These are phyloP conservation scores for Ogataea populi-albae DNA, from an alignment of 805 yeast genomes.

Conservation along the genomic window DNA sequence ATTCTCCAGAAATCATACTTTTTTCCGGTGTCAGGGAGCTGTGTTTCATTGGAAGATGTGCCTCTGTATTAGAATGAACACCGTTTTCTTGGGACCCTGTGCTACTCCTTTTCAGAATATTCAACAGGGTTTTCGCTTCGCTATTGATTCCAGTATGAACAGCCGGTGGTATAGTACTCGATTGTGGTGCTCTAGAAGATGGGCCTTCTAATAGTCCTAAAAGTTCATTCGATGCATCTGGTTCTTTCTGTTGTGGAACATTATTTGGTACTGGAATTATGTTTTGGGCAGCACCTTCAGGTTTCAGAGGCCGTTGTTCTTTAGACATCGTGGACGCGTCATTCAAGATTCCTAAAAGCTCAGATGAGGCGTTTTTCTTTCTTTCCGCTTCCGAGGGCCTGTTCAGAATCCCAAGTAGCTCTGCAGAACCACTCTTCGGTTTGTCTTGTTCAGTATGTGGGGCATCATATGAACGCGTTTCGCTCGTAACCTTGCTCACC, in stretches of 20 bases:
- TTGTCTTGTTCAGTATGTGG: no score
- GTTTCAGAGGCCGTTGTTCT: no score
- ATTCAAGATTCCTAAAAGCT: constrained; percentile 6
- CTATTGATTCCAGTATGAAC: constrained; percentile 7
- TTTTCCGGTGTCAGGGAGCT: constrained; percentile 3
- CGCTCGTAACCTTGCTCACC: neutral
- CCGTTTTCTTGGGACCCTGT: neutral
- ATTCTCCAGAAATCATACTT: neutral
- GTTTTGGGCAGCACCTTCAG: no score
- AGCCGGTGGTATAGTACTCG: no score
- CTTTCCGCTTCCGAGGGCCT: neutral
- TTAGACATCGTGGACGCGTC: no score
- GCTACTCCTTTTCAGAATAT: constrained; percentile 5
- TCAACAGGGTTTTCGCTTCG: constrained; percentile 9
- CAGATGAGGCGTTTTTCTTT: constrained; percentile 8
- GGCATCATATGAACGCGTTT: no score
- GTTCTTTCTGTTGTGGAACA: no score
- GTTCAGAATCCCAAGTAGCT: constrained; percentile 12
- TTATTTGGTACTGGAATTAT: no score
- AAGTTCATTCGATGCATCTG: no score
- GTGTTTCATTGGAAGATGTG: constrained; percentile 5
- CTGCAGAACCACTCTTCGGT: no score
- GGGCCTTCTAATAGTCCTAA: no score
- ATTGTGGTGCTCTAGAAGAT: no score
- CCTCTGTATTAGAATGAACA: neutral